Evolutionary conservation across 768 basidiomycete genomes (phyloP), one percentile per base, ranked within the genome.

Genomic region (Zangia roseola): DNA sequence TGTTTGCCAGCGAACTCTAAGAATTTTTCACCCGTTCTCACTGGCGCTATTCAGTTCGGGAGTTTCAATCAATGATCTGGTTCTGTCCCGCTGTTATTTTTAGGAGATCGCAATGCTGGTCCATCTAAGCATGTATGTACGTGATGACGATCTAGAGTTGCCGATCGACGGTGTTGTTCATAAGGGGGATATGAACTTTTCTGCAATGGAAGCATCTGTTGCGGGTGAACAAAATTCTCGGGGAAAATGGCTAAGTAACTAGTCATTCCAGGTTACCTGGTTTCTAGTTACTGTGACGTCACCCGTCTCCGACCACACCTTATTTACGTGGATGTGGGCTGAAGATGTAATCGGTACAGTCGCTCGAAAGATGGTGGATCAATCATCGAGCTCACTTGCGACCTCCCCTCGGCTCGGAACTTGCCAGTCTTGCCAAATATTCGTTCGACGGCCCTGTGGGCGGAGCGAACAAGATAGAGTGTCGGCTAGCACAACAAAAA

Each of bases 261-360:
- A n/a, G n/a, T n/a, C n/a, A n/a, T n/a, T n/a, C n/a, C n/a, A n/a
- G n/a, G n/a, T n/a, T n/a, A n/a, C n/a, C n/a, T n/a, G n/a, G n/a
- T n/a, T n/a, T 6, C 1, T 31, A 31, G 31, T 31, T 14, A 31
- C 31, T 31, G 14, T 31, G 31, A 31, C 31, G 31, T 31, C 31
- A 39, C 46, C 34, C 16, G 30, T 30, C 30, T 41, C 33, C 44
- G 45, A 53, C 33, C 34, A 12, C 34, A 43, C 25, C 23, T 14
- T 42, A n/a, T 38, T 56, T 63, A 57, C 54, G 31, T 31, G 31
- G 14, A 31, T 31, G 31, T 31, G 31, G 31, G 52, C 51, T 25
- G 9, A 47, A 50, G 30, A 47, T 60, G 58, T 63, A 60, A 63
- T 61, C 47, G 52, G 49, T 45, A 49, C 45, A 17, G 23, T 31